A percentile compares a stretch with the other conserved stretches of the same genome.
Evolutionary conservation across 352 stramenopile genomes (phyloP).

Genomic region (Lagenidium giganteum): DNA sequence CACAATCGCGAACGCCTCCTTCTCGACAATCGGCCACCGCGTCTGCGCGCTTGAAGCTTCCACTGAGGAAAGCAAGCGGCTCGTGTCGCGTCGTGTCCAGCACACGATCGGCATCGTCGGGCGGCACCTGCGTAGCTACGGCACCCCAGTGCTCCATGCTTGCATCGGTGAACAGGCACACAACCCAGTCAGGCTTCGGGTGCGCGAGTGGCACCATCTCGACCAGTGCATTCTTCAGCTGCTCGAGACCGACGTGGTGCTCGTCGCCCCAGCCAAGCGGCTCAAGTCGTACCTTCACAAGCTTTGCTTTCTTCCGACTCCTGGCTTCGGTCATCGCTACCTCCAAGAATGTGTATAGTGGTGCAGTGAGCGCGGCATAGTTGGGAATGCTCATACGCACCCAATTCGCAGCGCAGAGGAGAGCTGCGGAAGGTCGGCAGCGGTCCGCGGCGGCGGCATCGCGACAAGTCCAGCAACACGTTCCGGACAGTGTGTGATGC

Average conservation of each 20-base stretch:
- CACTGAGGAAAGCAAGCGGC: constrained; percentile 19
- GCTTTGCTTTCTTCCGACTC: constrained; percentile 14
- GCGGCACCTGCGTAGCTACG: constrained; percentile 8
- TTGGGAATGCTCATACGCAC: constrained; percentile 25
- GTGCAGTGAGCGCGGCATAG: constrained; percentile 10
- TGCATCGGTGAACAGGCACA: constrained; percentile 21
- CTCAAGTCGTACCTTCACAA: too few species aligned
- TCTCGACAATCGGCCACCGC: constrained; percentile 19
- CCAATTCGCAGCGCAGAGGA: constrained; percentile 26
- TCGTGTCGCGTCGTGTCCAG: constrained; percentile 13
- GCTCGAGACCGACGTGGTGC: too few species aligned
- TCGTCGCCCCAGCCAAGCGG: too few species aligned
- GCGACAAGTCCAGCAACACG: constrained; percentile 18
- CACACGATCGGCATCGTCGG: not conserved
- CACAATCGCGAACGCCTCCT: constrained; percentile 20
- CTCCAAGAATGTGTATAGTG: constrained; percentile 12
- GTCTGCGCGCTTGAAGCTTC: constrained; percentile 3
- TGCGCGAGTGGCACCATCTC: constrained; percentile 16
- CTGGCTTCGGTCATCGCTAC: not conserved
- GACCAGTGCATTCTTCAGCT: constrained; percentile 4
- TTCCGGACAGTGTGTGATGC: constrained; percentile 13
- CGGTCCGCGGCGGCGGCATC: constrained; percentile 10
- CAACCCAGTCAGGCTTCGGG: constrained; percentile 1
- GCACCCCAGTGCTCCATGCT: constrained; percentile 18
- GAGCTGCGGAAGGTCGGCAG: constrained; percentile 26